These are phyloP conservation scores for Hypoxylon trugodes DNA, from an alignment of 495 filamentous ascomycete genomes.

Conservation along the genomic window DNA sequence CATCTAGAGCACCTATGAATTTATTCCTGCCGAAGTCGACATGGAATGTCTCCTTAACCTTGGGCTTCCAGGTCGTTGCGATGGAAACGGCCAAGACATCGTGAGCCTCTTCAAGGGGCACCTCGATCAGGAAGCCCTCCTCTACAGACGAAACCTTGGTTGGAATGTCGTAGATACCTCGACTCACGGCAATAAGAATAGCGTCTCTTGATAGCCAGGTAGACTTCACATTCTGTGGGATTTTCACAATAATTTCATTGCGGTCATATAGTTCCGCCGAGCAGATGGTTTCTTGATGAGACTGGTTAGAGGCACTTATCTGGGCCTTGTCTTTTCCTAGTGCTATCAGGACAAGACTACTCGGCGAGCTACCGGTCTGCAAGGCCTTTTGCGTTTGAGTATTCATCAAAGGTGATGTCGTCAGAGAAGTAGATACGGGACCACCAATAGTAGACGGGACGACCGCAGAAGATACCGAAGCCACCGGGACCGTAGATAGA, in stretches of 20 bases:
- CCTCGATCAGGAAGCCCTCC: slow-evolving; percentile 55
- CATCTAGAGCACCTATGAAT: slow-evolving; percentile 48
- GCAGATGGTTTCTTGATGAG: slow-evolving; percentile 45
- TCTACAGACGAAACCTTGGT: slow-evolving; percentile 53
- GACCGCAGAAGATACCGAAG: slow-evolving; percentile 36
- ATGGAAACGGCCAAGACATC: slow-evolving; percentile 55
- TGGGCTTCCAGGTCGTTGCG: slow-evolving; percentile 53
- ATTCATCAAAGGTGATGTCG: slow-evolving; percentile 12
- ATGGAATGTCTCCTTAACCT: slow-evolving; percentile 56
- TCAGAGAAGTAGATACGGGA: slow-evolving; percentile 8
- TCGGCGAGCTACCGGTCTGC: slow-evolving; percentile 31
- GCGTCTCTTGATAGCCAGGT: slow-evolving; percentile 53
- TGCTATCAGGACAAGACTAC: slow-evolving; percentile 43
- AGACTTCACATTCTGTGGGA: slow-evolving; percentile 49
- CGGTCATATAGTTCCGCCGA: slow-evolving; percentile 47
- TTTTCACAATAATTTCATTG: slow-evolving; percentile 51
- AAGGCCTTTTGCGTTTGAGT: slow-evolving; percentile 34
- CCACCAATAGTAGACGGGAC: slow-evolving; percentile 17
- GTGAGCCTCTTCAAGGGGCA: slow-evolving; percentile 50
- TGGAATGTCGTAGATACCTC: slow-evolving; percentile 48
- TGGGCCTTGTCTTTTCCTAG: slow-evolving; percentile 47
- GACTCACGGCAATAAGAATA: slow-evolving; percentile 54
- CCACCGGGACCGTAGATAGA: slow-evolving; percentile 44
- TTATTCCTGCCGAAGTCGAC: slow-evolving; percentile 53
- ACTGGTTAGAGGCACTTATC: slow-evolving; percentile 20